These are phyloP conservation scores for Panellus pusillus DNA, from an alignment of 768 basidiomycete species.

Conservation along the genomic window DNA sequence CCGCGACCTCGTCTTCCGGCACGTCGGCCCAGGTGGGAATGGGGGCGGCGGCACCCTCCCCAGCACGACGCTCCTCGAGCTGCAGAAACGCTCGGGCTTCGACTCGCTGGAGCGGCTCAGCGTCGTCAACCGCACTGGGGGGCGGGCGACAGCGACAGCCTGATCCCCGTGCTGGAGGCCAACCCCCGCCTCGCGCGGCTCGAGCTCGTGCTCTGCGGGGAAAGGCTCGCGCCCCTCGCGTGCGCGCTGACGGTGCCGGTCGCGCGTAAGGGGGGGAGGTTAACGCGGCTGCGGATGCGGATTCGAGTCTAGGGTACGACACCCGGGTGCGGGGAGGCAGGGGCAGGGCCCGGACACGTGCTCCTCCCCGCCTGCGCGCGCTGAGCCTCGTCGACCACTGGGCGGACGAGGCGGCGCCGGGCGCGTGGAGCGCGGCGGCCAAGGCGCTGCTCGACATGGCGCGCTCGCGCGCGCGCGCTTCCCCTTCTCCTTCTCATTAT, in stretches of 20 bases:
- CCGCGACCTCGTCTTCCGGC: no score
- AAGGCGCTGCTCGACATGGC: slow-evolving; percentile 13
- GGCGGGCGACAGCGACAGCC: no score
- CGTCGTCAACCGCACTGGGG: background rate
- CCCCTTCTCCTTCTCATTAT: no score
- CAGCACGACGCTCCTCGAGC: background rate
- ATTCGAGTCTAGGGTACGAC: no score
- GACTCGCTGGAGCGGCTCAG: slow-evolving; percentile 5
- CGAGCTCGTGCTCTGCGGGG: slow-evolving; percentile 9
- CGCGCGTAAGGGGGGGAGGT: no score
- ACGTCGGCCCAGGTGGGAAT: background rate
- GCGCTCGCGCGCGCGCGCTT: slow-evolving; percentile 6
- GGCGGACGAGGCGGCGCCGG: slow-evolving; percentile 2
- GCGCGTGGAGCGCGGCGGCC: slow-evolving; percentile 6
- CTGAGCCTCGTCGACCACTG: slow-evolving; percentile 9
- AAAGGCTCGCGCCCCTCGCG: background rate
- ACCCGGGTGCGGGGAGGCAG: background rate
- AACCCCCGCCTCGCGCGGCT: slow-evolving; percentile 8
- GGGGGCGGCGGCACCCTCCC: background rate
- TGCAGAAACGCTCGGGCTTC: slow-evolving; percentile 14
- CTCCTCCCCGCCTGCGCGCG: slow-evolving; percentile 6
- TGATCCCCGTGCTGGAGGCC: slow-evolving; percentile 8
- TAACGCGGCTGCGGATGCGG: no score
- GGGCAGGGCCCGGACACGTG: background rate
- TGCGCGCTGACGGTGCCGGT: slow-evolving; percentile 1